These are phyloP conservation scores for Teratosphaeria epicoccoides DNA, from an alignment of 2,329 filamentous ascomycete genomes.

Conservation along the genomic window DNA sequence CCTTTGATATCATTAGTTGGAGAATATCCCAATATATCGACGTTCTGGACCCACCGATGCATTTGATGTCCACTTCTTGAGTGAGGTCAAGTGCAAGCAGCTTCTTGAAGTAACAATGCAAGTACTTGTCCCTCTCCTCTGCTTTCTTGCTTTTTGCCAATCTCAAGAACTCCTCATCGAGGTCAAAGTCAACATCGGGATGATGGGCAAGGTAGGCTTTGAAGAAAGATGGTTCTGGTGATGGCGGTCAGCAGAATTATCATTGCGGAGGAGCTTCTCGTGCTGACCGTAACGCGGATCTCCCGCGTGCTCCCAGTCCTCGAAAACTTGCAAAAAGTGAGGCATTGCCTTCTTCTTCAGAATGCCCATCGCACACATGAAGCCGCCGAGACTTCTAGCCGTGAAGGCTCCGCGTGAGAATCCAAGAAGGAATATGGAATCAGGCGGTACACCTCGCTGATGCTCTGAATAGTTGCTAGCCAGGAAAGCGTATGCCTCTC, in stretches of 20 bases:
- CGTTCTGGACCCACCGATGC: slow-evolving; percentile 22
- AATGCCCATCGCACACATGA: slow-evolving; percentile 35
- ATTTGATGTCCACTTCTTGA: slow-evolving; percentile 29
- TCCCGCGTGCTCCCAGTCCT: slow-evolving; percentile 25
- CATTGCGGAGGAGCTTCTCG: not conserved
- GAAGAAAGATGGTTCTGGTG: slow-evolving; percentile 18
- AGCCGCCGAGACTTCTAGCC: slow-evolving; percentile 32
- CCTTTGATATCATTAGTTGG: slow-evolving; percentile 5
- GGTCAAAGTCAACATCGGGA: slow-evolving; percentile 11
- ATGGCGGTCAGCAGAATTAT: not conserved
- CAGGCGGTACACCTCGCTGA: slow-evolving; percentile 20
- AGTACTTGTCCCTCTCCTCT: slow-evolving; percentile 15
- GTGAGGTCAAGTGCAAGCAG: slow-evolving; percentile 13
- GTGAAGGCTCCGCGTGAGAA: slow-evolving; percentile 39
- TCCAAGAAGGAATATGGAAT: slow-evolving; percentile 37
- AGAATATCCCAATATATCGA: not conserved
- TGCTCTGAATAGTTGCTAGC: slow-evolving; percentile 46
- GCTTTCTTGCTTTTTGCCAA: slow-evolving; percentile 6
- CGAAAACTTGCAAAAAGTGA: slow-evolving; percentile 25
- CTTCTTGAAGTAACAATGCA: slow-evolving; percentile 18
- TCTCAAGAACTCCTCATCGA: slow-evolving; percentile 5
- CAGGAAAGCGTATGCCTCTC: slow-evolving; percentile 53
- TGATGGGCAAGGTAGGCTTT: slow-evolving; percentile 16
- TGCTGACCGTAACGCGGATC: slow-evolving; percentile 12
- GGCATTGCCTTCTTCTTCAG: slow-evolving; percentile 27